Base-by-base conservation (phyloP, 1,284 basidiomycete genomes). In the Ustilago trichophora region DNA sequence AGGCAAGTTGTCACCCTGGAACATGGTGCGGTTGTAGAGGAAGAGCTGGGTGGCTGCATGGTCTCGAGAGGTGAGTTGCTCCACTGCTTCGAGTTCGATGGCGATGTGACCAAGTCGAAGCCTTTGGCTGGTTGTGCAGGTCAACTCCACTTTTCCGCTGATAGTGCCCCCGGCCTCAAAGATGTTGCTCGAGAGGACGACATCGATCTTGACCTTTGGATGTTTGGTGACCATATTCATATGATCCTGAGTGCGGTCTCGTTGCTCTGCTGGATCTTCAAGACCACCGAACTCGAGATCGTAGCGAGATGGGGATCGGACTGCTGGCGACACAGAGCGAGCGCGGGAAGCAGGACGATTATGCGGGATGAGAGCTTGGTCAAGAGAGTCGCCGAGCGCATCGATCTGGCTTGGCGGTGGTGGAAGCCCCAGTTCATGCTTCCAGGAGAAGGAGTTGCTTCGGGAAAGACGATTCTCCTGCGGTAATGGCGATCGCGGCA, bases 211-310 rank as follows among this genome's bases (percentile, higher is more conserved):
- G 52, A 78, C 52, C 43, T 78, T 78, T 41, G 75, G 75, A 53
- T 78, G 76, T 38, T 77, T 77, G 33, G 60, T 57, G 18, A 77
- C 73, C 45, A 73, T 59, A 42, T 76, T 74, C 69, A 77, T 73
- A 37, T 66, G 73, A 21, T 60, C 52, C 31, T 58, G 62, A 12
- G 47, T 58, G 33, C 57, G 48, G 34, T 69, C 72, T 15, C 55
- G 48, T 6, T 50, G 48, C 33, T 57, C 55, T 29, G 44, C 21
- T 11, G 54, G 49, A 19, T 60, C 67, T 29, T 62, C 57, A 13
- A 57, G 54, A 16, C 50, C 62, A 10, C 53, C 67, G 18, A 70
- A 60, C 19, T 62, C 67, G 41, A 51, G 44, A 34, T 62, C 67
- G 35, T 70, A 65, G n/a, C 62, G 55, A 21, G 60, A 65, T 13